Evolutionary conservation across 768 basidiomycete species (phyloP).

Genomic region (Paxillus rubicundulus): DNA sequence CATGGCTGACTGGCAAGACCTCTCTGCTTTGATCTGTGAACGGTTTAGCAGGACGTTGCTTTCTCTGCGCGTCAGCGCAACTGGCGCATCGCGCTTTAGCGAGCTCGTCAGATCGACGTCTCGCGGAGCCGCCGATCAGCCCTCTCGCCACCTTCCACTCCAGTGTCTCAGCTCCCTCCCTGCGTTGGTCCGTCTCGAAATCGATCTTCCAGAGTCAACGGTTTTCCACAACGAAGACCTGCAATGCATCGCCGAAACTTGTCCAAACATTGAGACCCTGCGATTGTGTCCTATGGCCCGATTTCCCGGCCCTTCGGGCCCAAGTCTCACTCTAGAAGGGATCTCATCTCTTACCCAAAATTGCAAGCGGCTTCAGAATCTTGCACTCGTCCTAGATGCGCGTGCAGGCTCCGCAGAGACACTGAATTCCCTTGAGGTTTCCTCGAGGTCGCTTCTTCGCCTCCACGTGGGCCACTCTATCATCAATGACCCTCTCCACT

Average conservation of each 20-base stretch:
- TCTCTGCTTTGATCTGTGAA: slow-evolving; percentile 61
- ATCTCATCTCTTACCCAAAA: slow-evolving; percentile 54
- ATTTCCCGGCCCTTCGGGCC: slow-evolving; percentile 51
- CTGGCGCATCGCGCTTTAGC: slow-evolving; percentile 71
- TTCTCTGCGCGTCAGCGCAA: slow-evolving; percentile 60
- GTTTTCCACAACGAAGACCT: slow-evolving; percentile 64
- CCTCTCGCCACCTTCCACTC: slow-evolving; percentile 59
- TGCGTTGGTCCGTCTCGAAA: slow-evolving; percentile 58
- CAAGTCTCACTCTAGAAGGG: slow-evolving; percentile 64
- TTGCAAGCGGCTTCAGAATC: slow-evolving; percentile 62
- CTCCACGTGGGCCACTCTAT: slow-evolving; percentile 77
- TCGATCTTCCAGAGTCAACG: slow-evolving; percentile 77
- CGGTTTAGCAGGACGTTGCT: slow-evolving; percentile 58
- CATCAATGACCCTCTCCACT: slow-evolving; percentile 64
- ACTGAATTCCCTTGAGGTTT: slow-evolving; percentile 45
- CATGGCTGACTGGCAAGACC: slow-evolving; percentile 71
- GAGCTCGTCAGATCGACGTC: slow-evolving; percentile 79
- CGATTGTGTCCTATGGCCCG: slow-evolving; percentile 66
- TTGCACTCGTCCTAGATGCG: slow-evolving; percentile 65
- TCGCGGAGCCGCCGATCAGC: slow-evolving; percentile 52
- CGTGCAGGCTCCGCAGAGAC: slow-evolving; percentile 43
- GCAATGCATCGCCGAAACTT: slow-evolving; percentile 53
- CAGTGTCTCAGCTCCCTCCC: slow-evolving; percentile 55
- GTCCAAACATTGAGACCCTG: slow-evolving; percentile 67
- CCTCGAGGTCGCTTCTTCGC: slow-evolving; percentile 66